Conservation (phyloP, 306 rosid genomes). For the Cucumis hystrix region DNA sequence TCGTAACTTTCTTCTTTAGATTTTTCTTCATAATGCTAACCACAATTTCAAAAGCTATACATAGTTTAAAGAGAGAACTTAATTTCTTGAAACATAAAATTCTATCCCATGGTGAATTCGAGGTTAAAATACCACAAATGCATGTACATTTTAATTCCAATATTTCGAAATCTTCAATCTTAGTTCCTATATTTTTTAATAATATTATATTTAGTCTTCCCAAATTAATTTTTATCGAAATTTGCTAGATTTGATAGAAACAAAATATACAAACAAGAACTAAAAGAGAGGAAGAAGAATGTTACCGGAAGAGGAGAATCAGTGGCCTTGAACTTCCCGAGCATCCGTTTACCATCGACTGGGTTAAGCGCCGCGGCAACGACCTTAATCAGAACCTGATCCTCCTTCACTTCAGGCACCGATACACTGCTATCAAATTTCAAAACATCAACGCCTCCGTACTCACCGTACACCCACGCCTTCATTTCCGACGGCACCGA, state of each 20-base stretch:
- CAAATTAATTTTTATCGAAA: no score
- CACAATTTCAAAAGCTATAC: no score
- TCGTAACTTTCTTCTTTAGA: no score
- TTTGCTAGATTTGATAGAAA: background rate
- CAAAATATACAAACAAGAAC: background rate
- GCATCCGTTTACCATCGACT: slow-evolving; percentile 75
- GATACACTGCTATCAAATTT: slow-evolving; percentile 40
- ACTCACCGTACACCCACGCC: slow-evolving; percentile 82
- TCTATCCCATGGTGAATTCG: background rate
- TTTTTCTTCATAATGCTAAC: no score
- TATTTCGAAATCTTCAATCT: no score
- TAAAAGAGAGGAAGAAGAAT: background rate
- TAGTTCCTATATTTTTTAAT: no score
- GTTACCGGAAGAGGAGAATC: slow-evolving; percentile 90
- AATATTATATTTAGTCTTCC: no score
- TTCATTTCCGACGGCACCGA: slow-evolving; percentile 59
- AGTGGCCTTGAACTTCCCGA: slow-evolving; percentile 74
- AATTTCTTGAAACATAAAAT: background rate
- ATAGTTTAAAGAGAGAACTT: no score
- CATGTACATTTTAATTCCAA: no score
- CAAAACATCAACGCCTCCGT: slow-evolving; percentile 71
- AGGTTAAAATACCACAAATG: no score
- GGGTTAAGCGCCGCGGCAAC: slow-evolving; percentile 88
- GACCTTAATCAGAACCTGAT: slow-evolving; percentile 65
- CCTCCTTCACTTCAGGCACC: slow-evolving; percentile 70